phyloP scores from a whole-genome alignment of 306 rosid species.

The Cucumis cinereus region DNA sequence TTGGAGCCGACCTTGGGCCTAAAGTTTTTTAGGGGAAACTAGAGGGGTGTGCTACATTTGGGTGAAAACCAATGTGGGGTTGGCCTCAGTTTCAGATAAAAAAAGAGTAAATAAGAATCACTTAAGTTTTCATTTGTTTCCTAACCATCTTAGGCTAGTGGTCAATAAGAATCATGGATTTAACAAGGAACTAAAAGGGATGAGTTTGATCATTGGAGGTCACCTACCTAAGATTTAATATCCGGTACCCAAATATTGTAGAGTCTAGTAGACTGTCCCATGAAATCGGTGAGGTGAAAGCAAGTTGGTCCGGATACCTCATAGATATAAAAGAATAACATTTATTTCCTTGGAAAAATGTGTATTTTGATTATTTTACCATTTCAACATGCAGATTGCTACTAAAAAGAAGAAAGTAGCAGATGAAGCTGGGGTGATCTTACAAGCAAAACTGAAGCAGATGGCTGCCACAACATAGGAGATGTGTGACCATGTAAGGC shows the following conservation, averaged over 20 bases:
- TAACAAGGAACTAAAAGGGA: no score
- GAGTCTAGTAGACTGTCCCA: no score
- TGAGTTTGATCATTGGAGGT: no score
- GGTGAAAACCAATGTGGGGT: neutral
- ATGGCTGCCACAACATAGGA: conserved; percentile 33
- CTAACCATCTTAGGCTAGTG: no score
- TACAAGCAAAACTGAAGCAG: conserved; percentile 54
- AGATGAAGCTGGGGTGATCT: conserved; percentile 51
- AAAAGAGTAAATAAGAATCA: neutral
- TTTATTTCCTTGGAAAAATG: neutral
- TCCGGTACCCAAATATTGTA: no score
- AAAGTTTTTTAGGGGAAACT: neutral
- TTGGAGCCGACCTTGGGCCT: neutral
- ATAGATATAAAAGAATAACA: neutral
- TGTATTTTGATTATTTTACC: neutral
- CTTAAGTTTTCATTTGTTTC: neutral
- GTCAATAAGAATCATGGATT: no score
- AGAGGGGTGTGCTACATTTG: neutral
- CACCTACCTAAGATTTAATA: no score
- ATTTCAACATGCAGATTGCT: conserved; percentile 55
- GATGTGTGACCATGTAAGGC: neutral
- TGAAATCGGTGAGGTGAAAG: no score
- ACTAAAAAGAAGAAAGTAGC: conserved; percentile 69
- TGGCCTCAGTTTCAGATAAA: neutral
- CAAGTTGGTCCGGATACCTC: no score